Conservation (phyloP, 345 rosid species). For the Eucalyptus melliodora region DNA sequence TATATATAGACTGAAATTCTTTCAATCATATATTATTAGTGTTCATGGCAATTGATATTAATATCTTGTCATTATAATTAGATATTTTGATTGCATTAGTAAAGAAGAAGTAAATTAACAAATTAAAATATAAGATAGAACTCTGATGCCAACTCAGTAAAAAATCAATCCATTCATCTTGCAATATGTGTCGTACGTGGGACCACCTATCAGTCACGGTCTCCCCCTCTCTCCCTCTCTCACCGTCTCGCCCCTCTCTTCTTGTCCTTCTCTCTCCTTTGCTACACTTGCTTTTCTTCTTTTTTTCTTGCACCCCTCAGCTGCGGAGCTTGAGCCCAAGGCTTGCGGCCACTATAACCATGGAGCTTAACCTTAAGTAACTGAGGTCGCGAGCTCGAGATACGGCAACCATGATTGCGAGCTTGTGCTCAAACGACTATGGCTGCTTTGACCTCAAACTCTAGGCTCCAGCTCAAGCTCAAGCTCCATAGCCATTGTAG, state of each 20-base stretch:
- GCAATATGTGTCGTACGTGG: neutral
- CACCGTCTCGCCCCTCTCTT: neutral
- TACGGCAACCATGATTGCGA: neutral
- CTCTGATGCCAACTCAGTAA: neutral
- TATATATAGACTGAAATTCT: neutral
- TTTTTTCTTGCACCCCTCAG: neutral
- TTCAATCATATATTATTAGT: neutral
- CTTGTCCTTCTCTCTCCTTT: neutral
- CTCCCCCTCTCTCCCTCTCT: neutral
- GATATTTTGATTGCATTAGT: neutral
- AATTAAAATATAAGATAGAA: too few relatives aligned
- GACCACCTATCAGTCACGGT: neutral
- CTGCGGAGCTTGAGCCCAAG: neutral
- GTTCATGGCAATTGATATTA: rapidly evolving
- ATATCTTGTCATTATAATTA: too few relatives aligned
- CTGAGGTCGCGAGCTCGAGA: neutral
- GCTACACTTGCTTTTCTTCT: neutral
- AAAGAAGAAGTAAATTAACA: neutral
- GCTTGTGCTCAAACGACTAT: neutral
- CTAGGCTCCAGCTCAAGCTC: neutral
- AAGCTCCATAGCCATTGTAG: neutral
- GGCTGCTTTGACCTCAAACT: neutral
- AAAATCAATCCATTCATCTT: neutral
- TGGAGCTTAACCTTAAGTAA: too few relatives aligned
- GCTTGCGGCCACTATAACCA: too few relatives aligned